These are phyloP conservation scores for Cucurbita pepo DNA, from an alignment of 306 rosid species.

Conservation along the genomic window DNA sequence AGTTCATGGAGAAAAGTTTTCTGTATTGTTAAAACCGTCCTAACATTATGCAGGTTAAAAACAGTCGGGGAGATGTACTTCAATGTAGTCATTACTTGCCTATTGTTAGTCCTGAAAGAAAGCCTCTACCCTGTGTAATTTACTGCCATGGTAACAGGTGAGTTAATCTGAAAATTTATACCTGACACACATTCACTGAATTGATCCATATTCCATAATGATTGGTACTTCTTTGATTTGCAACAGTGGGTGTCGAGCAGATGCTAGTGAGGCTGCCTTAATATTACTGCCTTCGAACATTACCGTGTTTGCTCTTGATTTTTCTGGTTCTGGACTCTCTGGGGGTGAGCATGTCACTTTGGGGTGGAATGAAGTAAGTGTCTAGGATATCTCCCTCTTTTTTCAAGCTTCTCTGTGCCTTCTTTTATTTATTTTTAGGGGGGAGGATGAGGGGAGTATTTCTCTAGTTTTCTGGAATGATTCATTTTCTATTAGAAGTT, in stretches of 20 bases:
- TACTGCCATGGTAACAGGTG: constrained; percentile 99
- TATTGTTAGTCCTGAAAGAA: constrained; percentile 74
- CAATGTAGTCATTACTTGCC: constrained; percentile 86
- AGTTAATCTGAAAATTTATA: constrained; percentile 1
- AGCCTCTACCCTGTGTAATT: constrained; percentile 90
- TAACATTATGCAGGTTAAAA: constrained; percentile 45
- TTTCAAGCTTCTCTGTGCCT: no score
- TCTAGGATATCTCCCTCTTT: background rate
- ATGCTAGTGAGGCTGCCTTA: constrained; percentile 93
- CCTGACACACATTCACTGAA: background rate
- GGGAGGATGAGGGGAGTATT: background rate
- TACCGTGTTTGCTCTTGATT: constrained; percentile 86
- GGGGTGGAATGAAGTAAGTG: constrained; percentile 93
- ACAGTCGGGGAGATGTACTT: constrained; percentile 69
- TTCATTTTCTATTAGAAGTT: background rate
- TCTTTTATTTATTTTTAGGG: background rate
- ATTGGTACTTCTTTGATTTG: constrained; percentile 14
- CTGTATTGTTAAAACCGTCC: background rate
- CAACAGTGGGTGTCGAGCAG: constrained; percentile 92
- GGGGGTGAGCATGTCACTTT: constrained; percentile 94
- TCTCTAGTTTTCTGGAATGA: background rate
- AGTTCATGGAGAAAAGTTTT: background rate
- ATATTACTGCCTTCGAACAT: constrained; percentile 87
- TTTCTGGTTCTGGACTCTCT: constrained; percentile 92
- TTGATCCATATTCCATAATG: constrained; percentile 8